phyloP scores from a whole-genome alignment of 129 eudicot genomes.

The Saussurea involucrata region DNA sequence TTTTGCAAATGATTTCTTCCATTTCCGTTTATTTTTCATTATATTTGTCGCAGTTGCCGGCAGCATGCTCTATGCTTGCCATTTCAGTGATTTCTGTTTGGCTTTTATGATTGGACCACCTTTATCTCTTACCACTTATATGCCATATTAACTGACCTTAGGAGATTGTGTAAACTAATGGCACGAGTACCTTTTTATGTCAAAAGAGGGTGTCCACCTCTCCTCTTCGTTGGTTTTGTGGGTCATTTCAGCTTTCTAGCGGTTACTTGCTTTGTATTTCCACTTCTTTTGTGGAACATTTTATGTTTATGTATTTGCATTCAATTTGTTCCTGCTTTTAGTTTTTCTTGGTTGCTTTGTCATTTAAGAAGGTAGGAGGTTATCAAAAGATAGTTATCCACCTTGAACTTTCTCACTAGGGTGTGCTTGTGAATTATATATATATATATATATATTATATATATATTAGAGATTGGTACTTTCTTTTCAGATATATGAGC shows the following conservation, averaged over 20 bases:
- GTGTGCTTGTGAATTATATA: neutral
- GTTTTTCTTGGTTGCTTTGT: neutral
- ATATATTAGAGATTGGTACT: neutral
- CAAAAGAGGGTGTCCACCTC: neutral
- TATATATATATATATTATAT: constrained; percentile 3
- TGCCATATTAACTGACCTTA: neutral
- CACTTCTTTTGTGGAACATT: neutral
- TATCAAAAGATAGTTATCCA: neutral
- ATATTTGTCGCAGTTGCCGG: neutral
- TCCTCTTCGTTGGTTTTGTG: neutral
- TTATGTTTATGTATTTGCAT: neutral
- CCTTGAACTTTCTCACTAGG: neutral
- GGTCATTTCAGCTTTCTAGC: neutral
- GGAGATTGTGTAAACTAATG: neutral
- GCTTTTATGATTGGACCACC: neutral
- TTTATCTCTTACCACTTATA: neutral
- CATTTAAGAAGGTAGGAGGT: neutral
- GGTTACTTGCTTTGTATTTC: neutral
- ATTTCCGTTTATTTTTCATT: neutral
- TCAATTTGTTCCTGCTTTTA: neutral
- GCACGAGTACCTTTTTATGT: neutral
- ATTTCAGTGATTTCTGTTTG: neutral
- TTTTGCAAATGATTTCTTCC: neutral
- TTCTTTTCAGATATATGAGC: neutral
- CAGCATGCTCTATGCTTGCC: neutral